Evolutionary conservation across 805 yeast genomes (phyloP).

Genomic region (Lachancea nothofagi): DNA sequence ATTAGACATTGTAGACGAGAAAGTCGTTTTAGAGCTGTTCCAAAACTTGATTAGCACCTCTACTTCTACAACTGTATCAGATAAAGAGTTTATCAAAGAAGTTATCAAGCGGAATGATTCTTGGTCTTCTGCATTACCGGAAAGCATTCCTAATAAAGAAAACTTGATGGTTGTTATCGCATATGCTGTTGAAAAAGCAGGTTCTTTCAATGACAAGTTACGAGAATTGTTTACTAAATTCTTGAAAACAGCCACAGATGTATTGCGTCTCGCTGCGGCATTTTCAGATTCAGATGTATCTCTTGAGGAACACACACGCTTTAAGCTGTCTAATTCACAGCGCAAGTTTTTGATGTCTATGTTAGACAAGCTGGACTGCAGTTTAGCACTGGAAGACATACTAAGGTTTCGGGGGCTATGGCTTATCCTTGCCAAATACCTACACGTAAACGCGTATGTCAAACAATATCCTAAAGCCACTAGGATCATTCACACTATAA

Average conservation of each 20-base stretch:
- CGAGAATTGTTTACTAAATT: neutral
- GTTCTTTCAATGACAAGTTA: conserved; percentile 1
- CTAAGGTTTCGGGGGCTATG: conserved; percentile 7
- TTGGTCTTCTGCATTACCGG: conserved; percentile 1
- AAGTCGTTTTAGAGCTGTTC: conserved; percentile 4
- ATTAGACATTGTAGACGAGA: conserved; percentile 3
- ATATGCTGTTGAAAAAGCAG: neutral
- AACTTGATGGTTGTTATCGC: conserved; percentile 2
- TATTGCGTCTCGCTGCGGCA: conserved; percentile 8
- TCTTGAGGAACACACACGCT: conserved; percentile 4
- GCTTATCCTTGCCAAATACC: conserved; percentile 7
- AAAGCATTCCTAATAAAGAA: conserved; percentile 8
- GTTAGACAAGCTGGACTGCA: conserved; percentile 1
- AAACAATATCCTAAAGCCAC: conserved; percentile 6
- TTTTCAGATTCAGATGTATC: conserved; percentile 6
- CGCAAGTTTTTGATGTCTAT: conserved; percentile 1
- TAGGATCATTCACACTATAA: conserved; percentile 1
- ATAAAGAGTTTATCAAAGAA: conserved; percentile 4
- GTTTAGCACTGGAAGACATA: conserved; percentile 4
- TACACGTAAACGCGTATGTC: conserved; percentile 6
- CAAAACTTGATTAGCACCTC: conserved; percentile 2
- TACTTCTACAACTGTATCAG: conserved; percentile 4
- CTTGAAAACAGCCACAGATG: conserved; percentile 6
- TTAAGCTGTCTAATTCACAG: conserved; percentile 7
- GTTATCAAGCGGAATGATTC: neutral